Evolutionary conservation across 306 rosid species (phyloP).

Genomic region (Canavalia ensiformis): DNA sequence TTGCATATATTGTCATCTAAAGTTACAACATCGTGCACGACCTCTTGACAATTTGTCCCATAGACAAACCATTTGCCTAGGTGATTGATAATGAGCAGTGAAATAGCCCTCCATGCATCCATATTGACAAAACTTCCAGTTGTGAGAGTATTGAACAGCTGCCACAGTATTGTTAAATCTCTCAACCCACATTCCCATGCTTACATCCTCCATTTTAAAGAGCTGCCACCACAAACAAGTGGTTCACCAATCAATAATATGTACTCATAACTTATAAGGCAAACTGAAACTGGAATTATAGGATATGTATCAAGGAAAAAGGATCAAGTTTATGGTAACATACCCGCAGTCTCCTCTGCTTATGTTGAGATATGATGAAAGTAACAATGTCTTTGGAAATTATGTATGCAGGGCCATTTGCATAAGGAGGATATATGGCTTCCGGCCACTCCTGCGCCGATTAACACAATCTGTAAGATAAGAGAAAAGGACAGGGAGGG

Average conservation of each 20-base stretch:
- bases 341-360: slow-evolving; percentile 73
- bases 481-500: not conserved
- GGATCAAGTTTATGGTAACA: slow-evolving; percentile 50
- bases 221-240: slow-evolving; percentile 63
- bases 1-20: slow-evolving; percentile 60
- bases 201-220: slow-evolving; percentile 99
- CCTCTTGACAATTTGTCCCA: slow-evolving; percentile 91
- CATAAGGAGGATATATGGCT: slow-evolving; percentile 91
- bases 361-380: slow-evolving; percentile 72
- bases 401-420: slow-evolving; percentile 94
- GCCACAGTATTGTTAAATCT: slow-evolving; percentile 63
- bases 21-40: slow-evolving; percentile 87
- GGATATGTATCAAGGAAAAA: not conserved
- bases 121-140: slow-evolving; percentile 98
- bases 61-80: slow-evolving; percentile 94
- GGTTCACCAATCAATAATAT: slow-evolving; percentile 35
- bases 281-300: not conserved
- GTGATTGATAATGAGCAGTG: slow-evolving; percentile 98
- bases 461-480: slow-evolving; percentile 43
- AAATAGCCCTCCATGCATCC: slow-evolving; percentile 90
- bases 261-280: not conserved
- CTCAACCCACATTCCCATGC: slow-evolving; percentile 99
- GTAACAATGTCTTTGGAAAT: slow-evolving; percentile 84
- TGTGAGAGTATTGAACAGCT: slow-evolving; percentile 84
- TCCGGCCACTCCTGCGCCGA: slow-evolving; percentile 94